Base-by-base conservation (phyloP, 1,139 yeast genomes). In the Candida buenavistaensis region DNA sequence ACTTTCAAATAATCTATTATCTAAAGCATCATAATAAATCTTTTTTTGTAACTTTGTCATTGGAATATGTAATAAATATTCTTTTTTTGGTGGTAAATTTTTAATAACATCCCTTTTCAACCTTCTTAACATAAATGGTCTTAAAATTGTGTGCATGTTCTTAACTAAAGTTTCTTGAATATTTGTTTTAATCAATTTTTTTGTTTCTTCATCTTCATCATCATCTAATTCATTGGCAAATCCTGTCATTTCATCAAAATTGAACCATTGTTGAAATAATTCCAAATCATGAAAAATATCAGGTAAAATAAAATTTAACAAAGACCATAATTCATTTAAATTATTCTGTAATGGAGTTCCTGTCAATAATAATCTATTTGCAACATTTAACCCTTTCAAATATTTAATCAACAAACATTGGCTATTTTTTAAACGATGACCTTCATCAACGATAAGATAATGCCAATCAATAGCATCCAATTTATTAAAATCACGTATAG, bases 311-410 rank as follows among this genome's bases (percentile, higher is more conserved):
- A 90, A 90, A 53, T 92, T 90, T 37, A 90, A 66, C 40, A 90
- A 64, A 0, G 96, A 83, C 97, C 97, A 90, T 26, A 90, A 64
- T 57, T 90, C 98, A 34, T 82, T 76, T 37, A 90, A 64, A 52
- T 89, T 90, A 54, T 90, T 90, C 55, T 90, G 98, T 31, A 90
- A 64, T 0, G 98, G 97, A 0, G 98, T 90, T 12, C 97, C 97
- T 0, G 97, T 90, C 11, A 90, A 64, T 25, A 90, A 62, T 33
- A 90, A 62, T 41, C 96, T 66, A 52, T 90, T 90, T 2, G 77
- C 66, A 0, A 82, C 80, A 22, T 75, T 66, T 21, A 87, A 68
- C 45, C 71, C 72, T 50, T 87, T 89, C 45, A 90, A 68, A 42
- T 80, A 80, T 37, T 73, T 73, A 36, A 90, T 82, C 42, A 90